Conservation (phyloP, 225 moss, liverwort and hornwort species). For the Ulota crispa region DNA sequence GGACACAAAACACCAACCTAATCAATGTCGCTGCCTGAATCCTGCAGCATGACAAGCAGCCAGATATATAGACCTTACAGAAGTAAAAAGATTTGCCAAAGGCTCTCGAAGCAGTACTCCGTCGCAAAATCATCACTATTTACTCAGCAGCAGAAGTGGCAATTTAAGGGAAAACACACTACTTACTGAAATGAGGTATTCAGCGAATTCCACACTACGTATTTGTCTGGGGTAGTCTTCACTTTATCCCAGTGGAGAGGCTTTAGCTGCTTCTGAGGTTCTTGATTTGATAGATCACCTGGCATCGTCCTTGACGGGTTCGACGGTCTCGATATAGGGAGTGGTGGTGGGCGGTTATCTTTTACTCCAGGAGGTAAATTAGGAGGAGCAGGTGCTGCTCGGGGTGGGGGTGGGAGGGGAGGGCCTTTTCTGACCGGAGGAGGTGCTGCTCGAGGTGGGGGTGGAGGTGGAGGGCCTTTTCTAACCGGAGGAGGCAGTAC, state of each 20-base stretch:
- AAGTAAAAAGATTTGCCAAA: background rate
- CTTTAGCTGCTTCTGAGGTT: constrained; percentile 43
- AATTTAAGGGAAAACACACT: background rate
- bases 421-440: constrained; percentile 15
- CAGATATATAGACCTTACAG: background rate
- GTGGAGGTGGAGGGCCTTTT: constrained; percentile 35
- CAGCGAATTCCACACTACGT: constrained; percentile 71
- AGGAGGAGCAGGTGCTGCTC: background rate
- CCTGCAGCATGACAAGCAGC: constrained; percentile 1
- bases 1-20: constrained; percentile 22
- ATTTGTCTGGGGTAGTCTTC: constrained; percentile 50
- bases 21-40: background rate
- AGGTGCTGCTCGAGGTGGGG: constrained; percentile 30
- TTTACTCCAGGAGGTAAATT: constrained; percentile 22
- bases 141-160: background rate
- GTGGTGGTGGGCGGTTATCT: constrained; percentile 27
- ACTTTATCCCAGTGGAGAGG: constrained; percentile 82
- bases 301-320: constrained; percentile 34
- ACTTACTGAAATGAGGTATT: constrained; percentile 73
- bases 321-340: constrained; percentile 28
- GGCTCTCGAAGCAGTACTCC: background rate
- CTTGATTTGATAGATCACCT: constrained; percentile 23
- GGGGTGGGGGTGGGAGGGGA: constrained; percentile 42
- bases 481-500: constrained; percentile 1
- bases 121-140: background rate